These are phyloP conservation scores for Erodium moschatum DNA, from an alignment of 441 rosid genomes.

Conservation along the genomic window DNA sequence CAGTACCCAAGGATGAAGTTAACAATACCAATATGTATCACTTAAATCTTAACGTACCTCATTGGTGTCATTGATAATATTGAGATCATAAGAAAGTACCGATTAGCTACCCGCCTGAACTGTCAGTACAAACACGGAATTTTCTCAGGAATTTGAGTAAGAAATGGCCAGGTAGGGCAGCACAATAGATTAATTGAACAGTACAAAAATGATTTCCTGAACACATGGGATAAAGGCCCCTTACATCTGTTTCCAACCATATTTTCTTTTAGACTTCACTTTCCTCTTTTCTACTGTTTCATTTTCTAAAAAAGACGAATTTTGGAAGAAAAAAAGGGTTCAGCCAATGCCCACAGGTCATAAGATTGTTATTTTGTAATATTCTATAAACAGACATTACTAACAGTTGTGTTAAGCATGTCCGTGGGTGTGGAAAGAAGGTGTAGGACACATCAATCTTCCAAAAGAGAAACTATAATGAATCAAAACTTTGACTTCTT, in stretches of 20 bases:
- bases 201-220: neutral
- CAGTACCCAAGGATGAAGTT: slow-evolving; percentile 3
- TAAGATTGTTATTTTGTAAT: neutral
- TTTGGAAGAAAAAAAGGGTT: neutral
- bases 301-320: neutral
- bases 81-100: slow-evolving; percentile 85
- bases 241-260: neutral
- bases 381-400: neutral
- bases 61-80: slow-evolving; percentile 87
- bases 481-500: neutral
- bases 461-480: neutral
- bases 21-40: slow-evolving; percentile 10
- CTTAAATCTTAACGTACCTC: slow-evolving; percentile 42
- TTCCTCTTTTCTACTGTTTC: slow-evolving; percentile 9
- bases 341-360: neutral
- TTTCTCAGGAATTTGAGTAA: slow-evolving; percentile 30
- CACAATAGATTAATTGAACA: neutral
- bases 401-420: neutral
- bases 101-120: slow-evolving; percentile 99
- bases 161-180: neutral
- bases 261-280: neutral
- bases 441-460: neutral
- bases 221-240: neutral
- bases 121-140: slow-evolving; percentile 40
- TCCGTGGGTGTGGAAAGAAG: neutral